Base-by-base conservation (phyloP, 2,329 filamentous ascomycete species). In the Sordariomycetes sp. region DNA sequence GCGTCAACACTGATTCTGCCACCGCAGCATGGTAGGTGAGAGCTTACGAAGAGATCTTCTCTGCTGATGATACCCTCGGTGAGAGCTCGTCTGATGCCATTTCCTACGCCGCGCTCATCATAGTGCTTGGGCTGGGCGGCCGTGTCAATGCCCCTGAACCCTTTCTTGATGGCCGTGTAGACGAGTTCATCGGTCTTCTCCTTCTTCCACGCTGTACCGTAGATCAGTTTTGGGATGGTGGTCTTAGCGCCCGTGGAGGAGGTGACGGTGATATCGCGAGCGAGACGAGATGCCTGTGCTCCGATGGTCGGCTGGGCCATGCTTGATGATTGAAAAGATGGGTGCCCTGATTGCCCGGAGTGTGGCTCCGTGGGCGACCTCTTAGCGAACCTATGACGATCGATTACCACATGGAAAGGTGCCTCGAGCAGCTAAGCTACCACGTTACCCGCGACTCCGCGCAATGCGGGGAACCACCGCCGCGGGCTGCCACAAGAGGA, bases 131-230 rank as follows among this genome's bases (percentile, higher is more conserved):
- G 83, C 55, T 87, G 82, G 12, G 80, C 82, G 8, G 84, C 84
- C 1, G 85, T 90, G 50, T 92, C 85, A 39, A 92, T 61, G 30
- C 66, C 82, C 21, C 76, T 69, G 46, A 90, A 92, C 5, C 85
- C 84, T 29, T 72, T 61, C 29, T 65, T 64, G 21, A 92, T 50
- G 3, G 86, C 85, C 41, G 69, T 57, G 45, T 79, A 73, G 16
- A 92, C 84, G 3, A 90, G 65, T 35, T 72, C 63, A 15, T 70
- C 67, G 0, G 82, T 86, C 14, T 59, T 59, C 1, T 80, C 75
- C 47, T 81, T 79, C 55, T 92, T 92, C 84, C 85, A 90, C n/a
- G 85, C 85, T 3, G 85, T 90, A 33, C 85, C 85, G 53, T 92
- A 92, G 41, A 92, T 47, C 20, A 79, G 60, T 40, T 62, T 66